A percentile compares a stretch with the other conserved stretches of the same genome.
Evolutionary conservation across 169 alveolate genomes (phyloP).

Genomic region (Ichthyophthirius multifiliis): DNA sequence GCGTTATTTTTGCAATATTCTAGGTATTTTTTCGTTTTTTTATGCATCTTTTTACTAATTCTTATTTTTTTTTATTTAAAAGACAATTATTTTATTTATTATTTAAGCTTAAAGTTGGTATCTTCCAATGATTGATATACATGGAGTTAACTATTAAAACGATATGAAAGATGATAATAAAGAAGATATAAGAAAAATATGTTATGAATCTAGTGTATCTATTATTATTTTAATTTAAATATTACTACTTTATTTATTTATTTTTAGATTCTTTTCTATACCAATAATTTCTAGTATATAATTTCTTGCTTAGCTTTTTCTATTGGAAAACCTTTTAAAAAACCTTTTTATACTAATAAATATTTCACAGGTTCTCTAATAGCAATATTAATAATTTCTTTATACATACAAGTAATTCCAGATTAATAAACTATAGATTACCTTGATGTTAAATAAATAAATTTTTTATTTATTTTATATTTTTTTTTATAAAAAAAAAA

Average conservation of each 20-base stretch:
- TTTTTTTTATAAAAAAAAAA: too few species aligned
- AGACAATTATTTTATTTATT: background rate
- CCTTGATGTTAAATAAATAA: too few species aligned
- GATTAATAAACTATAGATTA: too few species aligned
- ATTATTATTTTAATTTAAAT: too few species aligned
- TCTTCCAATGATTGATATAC: background rate
- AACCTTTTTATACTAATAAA: slow-evolving; percentile 72
- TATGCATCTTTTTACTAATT: background rate
- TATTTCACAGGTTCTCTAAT: slow-evolving; percentile 34
- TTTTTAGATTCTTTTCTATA: background rate
- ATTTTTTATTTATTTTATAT: too few species aligned
- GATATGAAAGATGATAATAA: background rate
- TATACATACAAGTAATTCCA: background rate
- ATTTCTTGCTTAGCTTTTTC: slow-evolving; percentile 63
- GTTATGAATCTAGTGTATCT: slow-evolving; percentile 4
- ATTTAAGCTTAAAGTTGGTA: background rate
- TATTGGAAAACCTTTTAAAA: slow-evolving; percentile 78
- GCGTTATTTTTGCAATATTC: slow-evolving; percentile 18
- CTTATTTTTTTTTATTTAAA: background rate
- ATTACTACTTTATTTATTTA: background rate
- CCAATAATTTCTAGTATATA: slow-evolving; percentile 61
- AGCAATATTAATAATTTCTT: background rate
- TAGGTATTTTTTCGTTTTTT: background rate
- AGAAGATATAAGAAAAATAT: background rate
- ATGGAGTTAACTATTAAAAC: too few species aligned